Percentiles rank a stretch among this genome's conserved stretches.
These are phyloP conservation scores for Pneumocystis sp. DNA, from an alignment of 1,139 yeast species.

Conservation along the genomic window DNA sequence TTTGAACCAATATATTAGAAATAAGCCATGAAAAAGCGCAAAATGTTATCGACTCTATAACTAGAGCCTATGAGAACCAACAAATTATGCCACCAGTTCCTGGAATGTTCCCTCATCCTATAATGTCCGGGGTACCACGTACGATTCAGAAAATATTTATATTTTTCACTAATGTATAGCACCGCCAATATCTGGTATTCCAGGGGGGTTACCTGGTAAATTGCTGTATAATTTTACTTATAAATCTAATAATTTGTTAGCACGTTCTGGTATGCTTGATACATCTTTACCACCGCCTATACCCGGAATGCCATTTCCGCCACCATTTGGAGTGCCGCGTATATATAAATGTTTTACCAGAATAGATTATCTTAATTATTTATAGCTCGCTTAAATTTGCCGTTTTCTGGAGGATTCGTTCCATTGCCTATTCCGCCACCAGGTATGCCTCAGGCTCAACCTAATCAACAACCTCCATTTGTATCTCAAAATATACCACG, in stretches of 20 bases:
- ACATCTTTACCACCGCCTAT: slow-evolving; percentile 15
- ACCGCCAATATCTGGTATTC: slow-evolving; percentile 13
- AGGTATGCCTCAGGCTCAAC: slow-evolving; percentile 11
- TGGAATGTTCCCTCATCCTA: slow-evolving; percentile 3
- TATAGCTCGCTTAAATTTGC: slow-evolving; percentile 11
- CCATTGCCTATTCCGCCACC: slow-evolving; percentile 5
- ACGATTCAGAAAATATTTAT: not conserved
- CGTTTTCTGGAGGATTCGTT: slow-evolving; percentile 3
- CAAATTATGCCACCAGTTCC: slow-evolving; percentile 18
- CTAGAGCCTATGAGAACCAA: slow-evolving; percentile 10
- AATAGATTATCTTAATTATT: not conserved
- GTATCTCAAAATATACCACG: slow-evolving; percentile 2
- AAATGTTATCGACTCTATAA: slow-evolving; percentile 13
- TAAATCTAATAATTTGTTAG: not conserved
- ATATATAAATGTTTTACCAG: not conserved
- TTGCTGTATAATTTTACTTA: slow-evolving; percentile 13
- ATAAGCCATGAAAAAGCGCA: slow-evolving; percentile 18
- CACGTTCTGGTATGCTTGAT: not conserved
- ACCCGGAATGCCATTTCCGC: slow-evolving; percentile 18
- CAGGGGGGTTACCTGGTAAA: slow-evolving; percentile 5
- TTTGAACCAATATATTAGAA: slow-evolving; percentile 9
- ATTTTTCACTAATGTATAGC: slow-evolving; percentile 16
- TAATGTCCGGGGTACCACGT: slow-evolving; percentile 7
- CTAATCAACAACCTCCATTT: slow-evolving; percentile 10
- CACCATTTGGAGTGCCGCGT: slow-evolving; percentile 12